phyloP scores from a whole-genome alignment of 2,329 filamentous ascomycete genomes.

The Pseudogymnoascus sp. region DNA sequence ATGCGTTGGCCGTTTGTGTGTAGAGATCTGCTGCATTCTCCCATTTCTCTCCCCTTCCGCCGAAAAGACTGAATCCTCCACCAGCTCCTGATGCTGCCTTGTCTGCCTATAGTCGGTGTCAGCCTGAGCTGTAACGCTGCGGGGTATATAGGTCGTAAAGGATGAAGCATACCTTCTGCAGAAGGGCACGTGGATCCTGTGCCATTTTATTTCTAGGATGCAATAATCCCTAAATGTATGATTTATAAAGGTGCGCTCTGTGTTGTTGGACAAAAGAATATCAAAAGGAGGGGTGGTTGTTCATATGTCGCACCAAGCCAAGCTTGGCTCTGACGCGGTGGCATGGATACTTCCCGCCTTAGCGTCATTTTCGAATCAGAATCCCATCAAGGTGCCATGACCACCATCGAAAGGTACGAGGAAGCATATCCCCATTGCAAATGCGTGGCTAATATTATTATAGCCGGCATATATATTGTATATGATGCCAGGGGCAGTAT shows the following conservation, averaged over 20 bases:
- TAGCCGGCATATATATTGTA: not conserved
- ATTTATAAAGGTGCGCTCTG: conserved; percentile 12
- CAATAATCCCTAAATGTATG: conserved; percentile 12
- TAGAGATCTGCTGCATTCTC: conserved; percentile 84
- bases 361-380: conserved; percentile 2
- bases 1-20: conserved; percentile 82
- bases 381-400: conserved; percentile 4
- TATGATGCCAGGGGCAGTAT: conserved; percentile 1
- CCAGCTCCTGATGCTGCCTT: conserved; percentile 68
- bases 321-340: conserved; percentile 11
- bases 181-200: conserved; percentile 68
- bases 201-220: conserved; percentile 44
- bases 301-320: not conserved
- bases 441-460: conserved; percentile 4
- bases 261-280: not conserved
- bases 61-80: conserved; percentile 83
- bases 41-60: conserved; percentile 78
- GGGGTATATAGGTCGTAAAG: not conserved
- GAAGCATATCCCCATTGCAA: not conserved
- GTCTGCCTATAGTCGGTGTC: conserved; percentile 59
- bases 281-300: conserved; percentile 1
- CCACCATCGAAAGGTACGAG: not conserved
- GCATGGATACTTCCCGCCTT: conserved; percentile 6
- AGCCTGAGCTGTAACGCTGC: conserved; percentile 17
- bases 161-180: conserved; percentile 58